These are phyloP conservation scores for Xerocomus spinulosus DNA, from an alignment of 768 basidiomycete species.

Conservation along the genomic window DNA sequence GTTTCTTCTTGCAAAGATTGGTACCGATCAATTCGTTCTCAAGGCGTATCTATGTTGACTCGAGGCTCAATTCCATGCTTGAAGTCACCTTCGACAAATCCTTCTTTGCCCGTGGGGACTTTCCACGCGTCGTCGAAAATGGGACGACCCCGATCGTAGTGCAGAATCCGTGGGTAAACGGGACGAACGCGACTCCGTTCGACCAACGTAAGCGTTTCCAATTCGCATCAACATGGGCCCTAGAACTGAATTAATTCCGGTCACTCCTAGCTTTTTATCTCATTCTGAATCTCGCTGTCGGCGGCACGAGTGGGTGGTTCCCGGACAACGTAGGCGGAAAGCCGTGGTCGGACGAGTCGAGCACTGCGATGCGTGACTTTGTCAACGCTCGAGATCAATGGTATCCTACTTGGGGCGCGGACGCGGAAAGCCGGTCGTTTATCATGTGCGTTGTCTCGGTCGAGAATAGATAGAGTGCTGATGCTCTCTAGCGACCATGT, in stretches of 20 bases:
- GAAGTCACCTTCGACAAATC: slow-evolving; percentile 66
- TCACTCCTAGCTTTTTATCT: slow-evolving; percentile 79
- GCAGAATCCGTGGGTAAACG: slow-evolving; percentile 71
- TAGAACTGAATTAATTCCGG: no score
- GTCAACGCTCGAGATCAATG: slow-evolving; percentile 54
- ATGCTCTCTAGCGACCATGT: slow-evolving; percentile 51
- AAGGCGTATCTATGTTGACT: slow-evolving; percentile 79
- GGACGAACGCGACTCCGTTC: slow-evolving; percentile 75
- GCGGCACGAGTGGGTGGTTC: slow-evolving; percentile 92
- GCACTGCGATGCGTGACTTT: slow-evolving; percentile 64
- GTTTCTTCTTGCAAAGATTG: background rate
- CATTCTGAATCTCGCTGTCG: slow-evolving; percentile 77
- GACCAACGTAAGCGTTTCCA: slow-evolving; percentile 58
- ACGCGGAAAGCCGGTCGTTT: slow-evolving; percentile 58
- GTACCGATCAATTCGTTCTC: slow-evolving; percentile 20
- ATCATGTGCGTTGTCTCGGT: slow-evolving; percentile 49
- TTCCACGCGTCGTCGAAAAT: slow-evolving; percentile 57
- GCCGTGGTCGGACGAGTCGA: slow-evolving; percentile 75
- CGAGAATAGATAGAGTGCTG: no score
- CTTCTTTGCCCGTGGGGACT: slow-evolving; percentile 73
- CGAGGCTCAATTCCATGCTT: slow-evolving; percentile 67
- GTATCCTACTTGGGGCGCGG: slow-evolving; percentile 69
- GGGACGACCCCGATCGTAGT: slow-evolving; percentile 60
- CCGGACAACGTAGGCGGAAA: slow-evolving; percentile 74
- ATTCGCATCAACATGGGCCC: no score